Evolutionary conservation across 169 alveolate genomes (phyloP).

Genomic region (Cryptosporidium viatorum): DNA sequence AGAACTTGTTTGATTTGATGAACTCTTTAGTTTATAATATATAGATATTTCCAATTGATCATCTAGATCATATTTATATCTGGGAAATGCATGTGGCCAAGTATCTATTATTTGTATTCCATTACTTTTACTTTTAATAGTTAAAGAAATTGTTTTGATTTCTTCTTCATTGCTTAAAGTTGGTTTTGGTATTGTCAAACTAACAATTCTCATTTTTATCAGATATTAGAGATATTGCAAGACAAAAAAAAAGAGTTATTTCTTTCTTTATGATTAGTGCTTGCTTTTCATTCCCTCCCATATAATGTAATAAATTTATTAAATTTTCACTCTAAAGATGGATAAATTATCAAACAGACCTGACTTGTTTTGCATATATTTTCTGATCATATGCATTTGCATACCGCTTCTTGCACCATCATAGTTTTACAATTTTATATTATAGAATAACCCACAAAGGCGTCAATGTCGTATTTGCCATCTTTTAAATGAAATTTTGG

Average conservation of each 20-base stretch:
- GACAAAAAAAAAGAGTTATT: neutral
- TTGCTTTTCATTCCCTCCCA: neutral
- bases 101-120: constrained; percentile 15
- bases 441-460: constrained; percentile 57
- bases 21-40: neutral
- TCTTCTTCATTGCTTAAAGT: constrained; percentile 34
- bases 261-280: neutral
- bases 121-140: constrained; percentile 33
- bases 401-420: constrained; percentile 73
- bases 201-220: constrained; percentile 33
- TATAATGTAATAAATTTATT: neutral
- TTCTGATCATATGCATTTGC: constrained; percentile 25
- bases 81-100: constrained; percentile 69
- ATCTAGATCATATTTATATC: constrained; percentile 43
- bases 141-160: constrained; percentile 5
- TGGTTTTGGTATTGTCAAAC: constrained; percentile 73
- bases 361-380: constrained; percentile 63
- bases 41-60: constrained; percentile 46
- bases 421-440: neutral
- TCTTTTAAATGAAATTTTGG: neutral
- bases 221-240: neutral
- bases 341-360: neutral
- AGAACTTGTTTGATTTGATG: neutral
- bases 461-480: constrained; percentile 70
- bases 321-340: neutral